Evolutionary conservation across 1,284 basidiomycete genomes (phyloP), one percentile per base, ranked within the genome.

Genomic region (Cryptococcus hybrid): DNA sequence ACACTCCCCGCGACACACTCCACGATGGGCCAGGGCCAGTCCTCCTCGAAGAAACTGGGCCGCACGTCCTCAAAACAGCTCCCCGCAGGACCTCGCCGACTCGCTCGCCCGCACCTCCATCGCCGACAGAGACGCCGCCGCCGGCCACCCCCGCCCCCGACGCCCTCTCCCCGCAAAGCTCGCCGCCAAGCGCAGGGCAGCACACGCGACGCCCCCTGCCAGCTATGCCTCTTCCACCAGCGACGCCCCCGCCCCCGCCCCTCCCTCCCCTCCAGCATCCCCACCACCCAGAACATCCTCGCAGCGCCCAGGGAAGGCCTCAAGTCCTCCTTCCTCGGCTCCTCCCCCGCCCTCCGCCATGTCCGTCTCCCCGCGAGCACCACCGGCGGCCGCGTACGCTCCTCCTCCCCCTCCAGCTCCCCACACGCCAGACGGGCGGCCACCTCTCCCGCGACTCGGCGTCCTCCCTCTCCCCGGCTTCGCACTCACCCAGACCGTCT

Each of bases 11-110:
- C 7, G 7, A 44, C 36, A 34, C 30, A 24, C 8, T 7, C 18
- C 70, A 72, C 47, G 49, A 79, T 79, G 78, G 78, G 78, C 38
- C 73, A 78, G 63, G 63, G 68, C 51, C 73, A 74, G 44, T 78
- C 77, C 47, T 60, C 59, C 15, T 56, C 60, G 44, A 79, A 79
- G 67, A 79, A 78, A 68, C 74, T 79, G 62, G 73, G 73, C 47
- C 68, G 77, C 18, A 79, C 77, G n/a, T 68, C 74, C 60, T 78
- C 77, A 48, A 79, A 79, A 60, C 77, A 79, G 60, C 66, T 78
- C 24, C 68, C 60, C 73, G 30, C 66, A 60, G 52, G 77, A 78
- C 57, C 68, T 76, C 15, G 68, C 74, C 3, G 74, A 76, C 58
- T 61, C 56, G 15, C 64, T 76, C 39, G 66, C 72, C 7, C 59